Conservation (phyloP, 345 rosid genomes). For the Clausena lansium region DNA sequence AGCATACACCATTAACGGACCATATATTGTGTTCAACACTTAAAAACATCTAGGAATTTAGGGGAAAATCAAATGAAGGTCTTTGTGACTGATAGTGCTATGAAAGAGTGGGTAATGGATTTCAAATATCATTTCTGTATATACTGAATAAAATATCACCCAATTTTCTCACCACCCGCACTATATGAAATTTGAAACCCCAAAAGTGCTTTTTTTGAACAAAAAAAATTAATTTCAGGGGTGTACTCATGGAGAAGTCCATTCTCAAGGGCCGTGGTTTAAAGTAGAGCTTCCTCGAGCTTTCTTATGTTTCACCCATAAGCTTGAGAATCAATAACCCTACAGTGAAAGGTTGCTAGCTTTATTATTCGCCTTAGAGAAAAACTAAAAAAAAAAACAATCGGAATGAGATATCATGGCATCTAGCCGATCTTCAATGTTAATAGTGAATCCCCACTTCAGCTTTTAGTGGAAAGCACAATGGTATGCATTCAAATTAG, state of each 20-base stretch:
- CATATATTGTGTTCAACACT: not conserved
- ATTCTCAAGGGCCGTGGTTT: not conserved
- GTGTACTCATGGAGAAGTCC: slow-evolving; percentile 1
- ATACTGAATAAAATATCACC: not conserved
- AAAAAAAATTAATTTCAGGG: not conserved
- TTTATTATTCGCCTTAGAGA: not conserved
- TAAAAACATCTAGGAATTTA: too few species aligned
- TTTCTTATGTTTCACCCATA: not conserved
- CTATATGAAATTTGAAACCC: not conserved
- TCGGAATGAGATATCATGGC: too few species aligned
- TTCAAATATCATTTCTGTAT: not conserved
- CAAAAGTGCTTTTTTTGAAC: not conserved
- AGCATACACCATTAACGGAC: not conserved
- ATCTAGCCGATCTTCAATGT: not conserved
- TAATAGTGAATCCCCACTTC: not conserved
- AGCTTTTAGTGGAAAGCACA: slow-evolving; percentile 1
- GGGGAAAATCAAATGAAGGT: not conserved
- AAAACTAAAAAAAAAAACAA: too few species aligned
- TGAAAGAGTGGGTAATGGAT: not conserved
- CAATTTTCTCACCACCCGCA: not conserved
- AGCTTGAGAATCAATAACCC: not conserved
- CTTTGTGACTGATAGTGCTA: not conserved
- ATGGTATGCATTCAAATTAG: not conserved
- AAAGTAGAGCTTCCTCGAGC: not conserved
- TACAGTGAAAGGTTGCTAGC: not conserved